These are phyloP conservation scores for Fusarium siculi DNA, from an alignment of 2,329 filamentous ascomycete genomes.

Conservation along the genomic window DNA sequence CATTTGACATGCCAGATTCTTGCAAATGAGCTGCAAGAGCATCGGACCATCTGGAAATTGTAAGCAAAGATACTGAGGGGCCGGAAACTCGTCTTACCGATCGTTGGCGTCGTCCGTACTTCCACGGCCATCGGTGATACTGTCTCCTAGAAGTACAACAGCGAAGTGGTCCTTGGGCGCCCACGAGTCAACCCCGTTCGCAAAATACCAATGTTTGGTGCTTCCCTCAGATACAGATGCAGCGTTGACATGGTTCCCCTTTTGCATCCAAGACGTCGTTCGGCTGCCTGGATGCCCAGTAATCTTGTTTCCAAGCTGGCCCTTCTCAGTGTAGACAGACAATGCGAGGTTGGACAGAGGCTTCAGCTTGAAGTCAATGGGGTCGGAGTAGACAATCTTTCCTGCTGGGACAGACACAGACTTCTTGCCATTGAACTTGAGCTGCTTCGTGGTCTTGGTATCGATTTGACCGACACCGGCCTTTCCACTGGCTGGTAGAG, in stretches of 20 bases:
- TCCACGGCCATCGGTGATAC: conserved; percentile 31
- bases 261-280: conserved; percentile 32
- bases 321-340: conserved; percentile 22
- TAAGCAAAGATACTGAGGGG: neutral
- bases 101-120: conserved; percentile 28
- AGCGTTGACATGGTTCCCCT: conserved; percentile 21
- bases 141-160: conserved; percentile 29
- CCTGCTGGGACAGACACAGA: conserved; percentile 11
- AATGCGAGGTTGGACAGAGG: conserved; percentile 23
- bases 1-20: conserved; percentile 1
- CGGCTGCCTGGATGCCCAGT: conserved; percentile 30
- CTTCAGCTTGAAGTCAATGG: conserved; percentile 18
- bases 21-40: conserved; percentile 22
- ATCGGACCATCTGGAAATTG: conserved; percentile 13
- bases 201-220: conserved; percentile 32
- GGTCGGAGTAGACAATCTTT: conserved; percentile 17
- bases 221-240: conserved; percentile 24
- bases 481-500: conserved; percentile 9
- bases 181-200: conserved; percentile 18
- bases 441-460: neutral
- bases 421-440: conserved; percentile 17
- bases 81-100: neutral
- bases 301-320: conserved; percentile 19
- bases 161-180: conserved; percentile 18
- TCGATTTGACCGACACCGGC: conserved; percentile 21